Evolutionary conservation across 306 rosid genomes (phyloP).

Genomic region (Rosa chinensis): DNA sequence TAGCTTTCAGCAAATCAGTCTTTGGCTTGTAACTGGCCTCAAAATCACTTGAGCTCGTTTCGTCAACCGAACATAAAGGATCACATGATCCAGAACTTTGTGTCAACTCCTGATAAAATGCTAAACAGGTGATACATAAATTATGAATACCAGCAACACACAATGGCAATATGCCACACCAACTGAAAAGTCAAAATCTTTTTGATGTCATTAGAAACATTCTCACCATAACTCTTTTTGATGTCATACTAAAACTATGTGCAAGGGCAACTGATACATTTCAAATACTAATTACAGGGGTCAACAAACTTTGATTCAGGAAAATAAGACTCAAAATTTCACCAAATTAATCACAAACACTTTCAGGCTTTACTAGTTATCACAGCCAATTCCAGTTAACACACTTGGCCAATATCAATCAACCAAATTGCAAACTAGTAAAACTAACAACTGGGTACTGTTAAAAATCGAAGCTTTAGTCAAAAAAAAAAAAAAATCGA

Average conservation of each 20-base stretch:
- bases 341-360: neutral
- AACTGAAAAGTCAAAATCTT: neutral
- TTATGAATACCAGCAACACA: constrained; percentile 17
- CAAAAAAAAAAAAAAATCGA: constrained; percentile 14
- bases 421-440: constrained; percentile 20
- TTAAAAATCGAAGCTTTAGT: constrained; percentile 5
- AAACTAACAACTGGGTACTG: constrained; percentile 13
- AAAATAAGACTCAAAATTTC: neutral
- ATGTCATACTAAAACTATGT: too few relatives aligned
- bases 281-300: neutral
- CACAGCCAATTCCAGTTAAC: neutral
- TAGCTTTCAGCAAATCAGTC: constrained; percentile 82
- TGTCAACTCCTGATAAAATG: constrained; percentile 49
- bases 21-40: constrained; percentile 64
- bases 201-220: neutral
- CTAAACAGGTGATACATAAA: constrained; percentile 28
- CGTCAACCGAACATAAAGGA: constrained; percentile 80
- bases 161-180: constrained; percentile 12
- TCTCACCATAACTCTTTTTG: constrained; percentile 1
- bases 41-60: constrained; percentile 64
- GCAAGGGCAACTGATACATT: neutral
- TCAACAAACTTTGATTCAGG: too few relatives aligned
- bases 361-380: neutral
- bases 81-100: constrained; percentile 66
- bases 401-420: constrained; percentile 15